These are phyloP conservation scores for Monosporozyma solicola DNA, from an alignment of 805 yeast species.

Conservation along the genomic window DNA sequence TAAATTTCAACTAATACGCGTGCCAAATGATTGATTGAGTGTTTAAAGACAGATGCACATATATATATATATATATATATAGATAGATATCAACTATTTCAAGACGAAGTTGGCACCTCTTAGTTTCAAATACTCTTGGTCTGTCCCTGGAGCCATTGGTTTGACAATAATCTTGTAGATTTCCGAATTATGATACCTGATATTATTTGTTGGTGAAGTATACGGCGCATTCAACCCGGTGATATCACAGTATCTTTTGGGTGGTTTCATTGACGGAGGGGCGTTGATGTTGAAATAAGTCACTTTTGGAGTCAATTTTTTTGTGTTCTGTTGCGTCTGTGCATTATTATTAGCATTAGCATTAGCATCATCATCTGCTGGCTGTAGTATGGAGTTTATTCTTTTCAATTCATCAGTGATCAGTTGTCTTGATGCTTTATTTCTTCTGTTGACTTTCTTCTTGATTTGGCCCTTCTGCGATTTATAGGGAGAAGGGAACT, in stretches of 20 bases:
- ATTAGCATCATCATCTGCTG: not conserved
- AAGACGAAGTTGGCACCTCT: conserved; percentile 84
- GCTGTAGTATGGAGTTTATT: conserved; percentile 25
- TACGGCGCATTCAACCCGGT: conserved; percentile 81
- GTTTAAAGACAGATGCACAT: not conserved
- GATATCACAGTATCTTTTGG: conserved; percentile 81
- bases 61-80: not conserved
- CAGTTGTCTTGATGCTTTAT: conserved; percentile 66
- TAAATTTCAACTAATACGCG: not conserved
- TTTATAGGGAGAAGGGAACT: conserved; percentile 47
- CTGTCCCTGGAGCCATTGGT: conserved; percentile 81
- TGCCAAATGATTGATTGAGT: not conserved
- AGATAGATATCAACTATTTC: conserved; percentile 32
- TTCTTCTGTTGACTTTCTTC: conserved; percentile 44
- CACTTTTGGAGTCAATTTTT: conserved; percentile 39
- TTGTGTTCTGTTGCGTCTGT: conserved; percentile 12
- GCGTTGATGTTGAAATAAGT: conserved; percentile 68
- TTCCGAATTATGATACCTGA: conserved; percentile 76
- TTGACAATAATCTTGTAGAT: conserved; percentile 65
- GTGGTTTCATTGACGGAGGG: conserved; percentile 79
- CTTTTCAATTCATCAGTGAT: conserved; percentile 72
- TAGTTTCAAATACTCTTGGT: conserved; percentile 81
- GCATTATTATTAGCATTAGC: not conserved
- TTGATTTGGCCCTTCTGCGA: conserved; percentile 36
- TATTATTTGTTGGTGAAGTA: conserved; percentile 61